Evolutionary conservation across 768 basidiomycete genomes (phyloP).

Genomic region (Cantharellus anzutake): DNA sequence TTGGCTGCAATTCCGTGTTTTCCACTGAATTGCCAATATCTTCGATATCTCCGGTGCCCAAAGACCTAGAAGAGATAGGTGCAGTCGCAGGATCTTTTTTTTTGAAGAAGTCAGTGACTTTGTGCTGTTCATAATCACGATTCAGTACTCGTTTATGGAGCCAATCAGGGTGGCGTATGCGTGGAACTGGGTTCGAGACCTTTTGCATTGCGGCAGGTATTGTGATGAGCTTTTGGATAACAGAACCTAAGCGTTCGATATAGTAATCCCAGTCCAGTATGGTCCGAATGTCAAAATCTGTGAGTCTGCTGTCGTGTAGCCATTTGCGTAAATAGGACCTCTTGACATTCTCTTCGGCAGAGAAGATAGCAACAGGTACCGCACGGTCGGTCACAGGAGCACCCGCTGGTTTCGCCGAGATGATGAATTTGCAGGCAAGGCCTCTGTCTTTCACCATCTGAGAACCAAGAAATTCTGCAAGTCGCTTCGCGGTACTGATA

Average conservation of each 20-base stretch:
- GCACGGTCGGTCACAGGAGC: constrained; percentile 95
- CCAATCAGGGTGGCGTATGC: constrained; percentile 96
- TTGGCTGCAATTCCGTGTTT: constrained; percentile 13
- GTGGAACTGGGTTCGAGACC: constrained; percentile 86
- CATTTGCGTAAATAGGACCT: constrained; percentile 82
- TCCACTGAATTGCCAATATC: constrained; percentile 23
- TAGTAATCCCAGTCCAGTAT: constrained; percentile 99
- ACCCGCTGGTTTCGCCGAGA: constrained; percentile 80
- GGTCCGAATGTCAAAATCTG: constrained; percentile 76
- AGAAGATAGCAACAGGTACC: constrained; percentile 93
- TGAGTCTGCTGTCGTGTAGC: constrained; percentile 82
- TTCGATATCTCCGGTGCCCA: constrained; percentile 33
- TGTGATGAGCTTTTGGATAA: constrained; percentile 97
- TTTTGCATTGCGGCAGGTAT: constrained; percentile 99
- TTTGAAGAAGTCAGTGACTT: constrained; percentile 86
- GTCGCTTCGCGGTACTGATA: constrained; percentile 84
- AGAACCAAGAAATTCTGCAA: constrained; percentile 92
- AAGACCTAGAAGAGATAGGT: too few species aligned
- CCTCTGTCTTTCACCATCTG: constrained; percentile 99
- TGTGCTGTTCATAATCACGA: constrained; percentile 97
- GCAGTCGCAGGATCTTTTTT: constrained; percentile 12
- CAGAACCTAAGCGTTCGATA: constrained; percentile 90
- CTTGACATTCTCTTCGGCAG: constrained; percentile 83
- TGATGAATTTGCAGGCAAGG: constrained; percentile 96
- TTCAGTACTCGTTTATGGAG: constrained; percentile 75